These are phyloP conservation scores for Mycena filopes DNA, from an alignment of 768 basidiomycete genomes.

Conservation along the genomic window DNA sequence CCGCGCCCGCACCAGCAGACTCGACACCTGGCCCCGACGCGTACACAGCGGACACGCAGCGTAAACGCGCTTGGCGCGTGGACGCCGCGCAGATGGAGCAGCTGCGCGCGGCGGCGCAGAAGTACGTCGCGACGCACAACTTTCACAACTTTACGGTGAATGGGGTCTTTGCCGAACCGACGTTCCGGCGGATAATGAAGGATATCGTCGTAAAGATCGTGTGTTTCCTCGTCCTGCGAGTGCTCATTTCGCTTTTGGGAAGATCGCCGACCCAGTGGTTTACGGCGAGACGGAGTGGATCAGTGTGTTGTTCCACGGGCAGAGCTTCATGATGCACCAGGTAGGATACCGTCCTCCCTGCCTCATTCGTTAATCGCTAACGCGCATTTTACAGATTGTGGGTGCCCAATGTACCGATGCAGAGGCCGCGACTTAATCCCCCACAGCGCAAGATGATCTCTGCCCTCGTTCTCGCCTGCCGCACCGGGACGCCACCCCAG, in stretches of 20 bases:
- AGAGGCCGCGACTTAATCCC: slow-evolving; percentile 33
- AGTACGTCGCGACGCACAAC: slow-evolving; percentile 91
- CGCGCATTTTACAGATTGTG: slow-evolving; percentile 57
- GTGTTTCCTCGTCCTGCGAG: neutral
- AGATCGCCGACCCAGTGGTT: slow-evolving; percentile 89
- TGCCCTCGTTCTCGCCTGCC: slow-evolving; percentile 78
- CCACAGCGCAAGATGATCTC: slow-evolving; percentile 96
- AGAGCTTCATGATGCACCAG: slow-evolving; percentile 99
- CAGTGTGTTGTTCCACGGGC: slow-evolving; percentile 92
- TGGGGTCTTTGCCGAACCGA: slow-evolving; percentile 84
- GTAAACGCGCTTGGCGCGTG: slow-evolving; percentile 81
- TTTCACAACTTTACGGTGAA: slow-evolving; percentile 98
- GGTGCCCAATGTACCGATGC: slow-evolving; percentile 37
- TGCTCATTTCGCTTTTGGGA: neutral
- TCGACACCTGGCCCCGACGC: slow-evolving; percentile 31
- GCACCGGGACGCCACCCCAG: slow-evolving; percentile 78
- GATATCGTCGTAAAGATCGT: slow-evolving; percentile 71
- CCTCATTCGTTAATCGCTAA: slow-evolving; percentile 9
- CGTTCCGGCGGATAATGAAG: slow-evolving; percentile 89
- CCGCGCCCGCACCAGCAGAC: slow-evolving; percentile 46
- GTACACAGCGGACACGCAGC: slow-evolving; percentile 67
- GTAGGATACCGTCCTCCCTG: slow-evolving; percentile 56
- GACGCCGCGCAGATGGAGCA: slow-evolving; percentile 60
- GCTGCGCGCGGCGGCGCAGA: slow-evolving; percentile 66
- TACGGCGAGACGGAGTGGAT: slow-evolving; percentile 96